Evolutionary conservation across 1,284 basidiomycete genomes (phyloP).

Genomic region (Sporisorium iseilematis-ciliati): DNA sequence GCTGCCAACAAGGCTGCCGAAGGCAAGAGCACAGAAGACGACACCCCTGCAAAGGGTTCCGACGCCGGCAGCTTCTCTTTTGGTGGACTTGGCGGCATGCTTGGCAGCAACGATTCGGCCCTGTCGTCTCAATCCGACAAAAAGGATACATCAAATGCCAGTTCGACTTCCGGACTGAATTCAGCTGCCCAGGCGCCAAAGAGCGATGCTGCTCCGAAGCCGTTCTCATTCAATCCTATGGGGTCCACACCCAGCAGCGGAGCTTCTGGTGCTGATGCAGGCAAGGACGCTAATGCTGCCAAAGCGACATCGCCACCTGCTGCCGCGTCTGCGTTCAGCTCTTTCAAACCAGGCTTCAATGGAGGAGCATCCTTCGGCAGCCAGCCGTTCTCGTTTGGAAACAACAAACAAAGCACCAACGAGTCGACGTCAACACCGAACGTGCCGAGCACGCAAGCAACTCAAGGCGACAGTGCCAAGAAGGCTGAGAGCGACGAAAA

Average conservation of each 20-base stretch:
- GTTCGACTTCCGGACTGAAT: constrained; percentile 16
- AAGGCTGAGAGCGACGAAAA: constrained; percentile 4
- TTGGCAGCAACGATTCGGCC: constrained; percentile 31
- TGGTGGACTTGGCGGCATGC: constrained; percentile 33
- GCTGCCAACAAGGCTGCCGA: constrained; percentile 44
- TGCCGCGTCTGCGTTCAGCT: constrained; percentile 35
- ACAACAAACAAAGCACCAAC: constrained; percentile 15
- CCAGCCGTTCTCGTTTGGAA: constrained; percentile 43
- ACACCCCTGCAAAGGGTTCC: constrained; percentile 4
- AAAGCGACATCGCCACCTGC: constrained; percentile 29
- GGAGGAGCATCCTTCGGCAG: constrained; percentile 29
- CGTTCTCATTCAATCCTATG: constrained; percentile 32
- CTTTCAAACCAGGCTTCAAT: constrained; percentile 34
- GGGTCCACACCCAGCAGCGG: background rate
- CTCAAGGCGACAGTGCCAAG: constrained; percentile 3
- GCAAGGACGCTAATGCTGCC: constrained; percentile 8
- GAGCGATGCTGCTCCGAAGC: constrained; percentile 15
- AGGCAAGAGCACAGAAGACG: constrained; percentile 24
- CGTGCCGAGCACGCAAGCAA: background rate
- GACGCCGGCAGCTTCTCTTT: constrained; percentile 50
- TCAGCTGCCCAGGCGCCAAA: constrained; percentile 25
- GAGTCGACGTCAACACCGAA: background rate
- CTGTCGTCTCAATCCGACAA: constrained; percentile 10
- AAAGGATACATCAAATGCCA: background rate
- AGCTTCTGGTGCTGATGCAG: background rate